These are phyloP conservation scores for Penicillium simplicissimum DNA, from an alignment of 495 filamentous ascomycete genomes.

Conservation along the genomic window DNA sequence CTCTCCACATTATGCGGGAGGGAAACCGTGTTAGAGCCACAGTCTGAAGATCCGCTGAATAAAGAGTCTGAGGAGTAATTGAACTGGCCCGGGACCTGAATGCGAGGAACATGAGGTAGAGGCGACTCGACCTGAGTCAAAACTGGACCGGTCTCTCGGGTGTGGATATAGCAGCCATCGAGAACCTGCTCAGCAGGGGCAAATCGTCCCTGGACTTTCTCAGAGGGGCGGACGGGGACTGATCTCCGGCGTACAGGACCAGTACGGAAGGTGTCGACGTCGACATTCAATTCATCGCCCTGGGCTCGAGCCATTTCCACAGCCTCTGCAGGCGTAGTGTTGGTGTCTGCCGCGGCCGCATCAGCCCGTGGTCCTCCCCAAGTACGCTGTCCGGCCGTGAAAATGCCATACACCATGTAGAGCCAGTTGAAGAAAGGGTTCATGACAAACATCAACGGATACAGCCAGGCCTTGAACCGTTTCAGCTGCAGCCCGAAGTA, in stretches of 20 bases:
- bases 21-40: conserved; percentile 64
- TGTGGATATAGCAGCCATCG: conserved; percentile 52
- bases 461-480: conserved; percentile 90
- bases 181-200: conserved; percentile 43
- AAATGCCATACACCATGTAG: conserved; percentile 88
- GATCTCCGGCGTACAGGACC: conserved; percentile 53
- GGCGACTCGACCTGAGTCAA: conserved; percentile 36
- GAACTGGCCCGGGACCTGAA: conserved; percentile 56
- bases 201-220: conserved; percentile 66
- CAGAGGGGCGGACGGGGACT: conserved; percentile 70
- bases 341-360: conserved; percentile 76
- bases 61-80: conserved; percentile 69
- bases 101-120: conserved; percentile 48
- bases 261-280: conserved; percentile 85
- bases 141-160: conserved; percentile 39
- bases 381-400: conserved; percentile 92
- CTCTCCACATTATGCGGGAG: conserved; percentile 78
- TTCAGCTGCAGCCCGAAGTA: conserved; percentile 89
- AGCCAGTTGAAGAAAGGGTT: conserved; percentile 99
- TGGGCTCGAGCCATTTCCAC: conserved; percentile 75
- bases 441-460: conserved; percentile 92
- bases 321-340: conserved; percentile 80
- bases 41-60: conserved; percentile 52
- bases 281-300: conserved; percentile 90
- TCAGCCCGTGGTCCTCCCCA: conserved; percentile 97